Evolutionary conservation across 257 asterid genomes (phyloP).

Genomic region (Solanum appendiculatum): DNA sequence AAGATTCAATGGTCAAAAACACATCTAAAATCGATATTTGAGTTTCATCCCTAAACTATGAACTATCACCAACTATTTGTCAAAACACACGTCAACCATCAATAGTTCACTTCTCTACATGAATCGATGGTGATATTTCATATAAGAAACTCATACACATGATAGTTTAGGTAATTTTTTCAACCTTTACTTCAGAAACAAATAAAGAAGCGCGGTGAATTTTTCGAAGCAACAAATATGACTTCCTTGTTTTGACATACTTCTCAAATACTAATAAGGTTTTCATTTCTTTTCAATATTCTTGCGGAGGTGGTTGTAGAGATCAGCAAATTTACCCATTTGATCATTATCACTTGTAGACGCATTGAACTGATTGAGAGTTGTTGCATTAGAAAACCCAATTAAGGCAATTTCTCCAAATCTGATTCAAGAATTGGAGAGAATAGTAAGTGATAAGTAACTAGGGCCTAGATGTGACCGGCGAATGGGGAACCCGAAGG

Average conservation of each 20-base stretch:
- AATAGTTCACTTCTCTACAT: neutral
- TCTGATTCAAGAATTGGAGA: no score
- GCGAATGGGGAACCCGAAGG: no score
- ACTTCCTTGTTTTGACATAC: no score
- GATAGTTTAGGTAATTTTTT: neutral
- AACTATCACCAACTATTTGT: neutral
- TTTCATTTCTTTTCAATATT: no score
- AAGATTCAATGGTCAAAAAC: neutral
- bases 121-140: neutral
- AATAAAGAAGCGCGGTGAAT: no score
- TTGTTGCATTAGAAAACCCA: no score
- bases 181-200: neutral
- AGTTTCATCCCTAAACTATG: neutral
- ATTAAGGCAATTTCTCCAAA: neutral
- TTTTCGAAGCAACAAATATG: neutral
- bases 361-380: no score
- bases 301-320: no score
- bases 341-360: neutral
- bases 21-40: no score
- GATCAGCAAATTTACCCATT: neutral
- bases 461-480: no score
- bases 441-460: no score
- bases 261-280: no score
- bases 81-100: neutral
- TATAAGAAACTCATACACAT: neutral